Evolutionary conservation across 805 yeast genomes (phyloP).

Genomic region (Yarrowia porcina): DNA sequence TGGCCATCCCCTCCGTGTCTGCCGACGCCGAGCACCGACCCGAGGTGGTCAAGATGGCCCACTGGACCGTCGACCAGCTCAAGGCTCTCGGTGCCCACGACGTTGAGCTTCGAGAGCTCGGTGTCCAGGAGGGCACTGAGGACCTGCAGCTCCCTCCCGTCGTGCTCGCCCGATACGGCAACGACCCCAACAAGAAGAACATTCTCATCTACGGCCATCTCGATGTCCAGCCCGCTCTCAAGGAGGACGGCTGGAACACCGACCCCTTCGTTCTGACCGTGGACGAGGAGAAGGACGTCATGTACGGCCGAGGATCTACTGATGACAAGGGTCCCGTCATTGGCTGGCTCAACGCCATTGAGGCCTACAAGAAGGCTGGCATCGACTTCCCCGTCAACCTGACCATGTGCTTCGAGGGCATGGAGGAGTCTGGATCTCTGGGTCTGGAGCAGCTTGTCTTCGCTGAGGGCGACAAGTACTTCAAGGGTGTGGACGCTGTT

Average conservation of each 20-base stretch:
- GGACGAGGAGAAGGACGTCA: slow-evolving; percentile 59
- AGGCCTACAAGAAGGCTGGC: slow-evolving; percentile 84
- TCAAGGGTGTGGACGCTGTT: slow-evolving; percentile 87
- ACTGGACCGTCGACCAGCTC: slow-evolving; percentile 70
- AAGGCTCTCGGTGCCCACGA: slow-evolving; percentile 73
- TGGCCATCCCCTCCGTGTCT: slow-evolving; percentile 92
- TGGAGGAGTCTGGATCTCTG: slow-evolving; percentile 97
- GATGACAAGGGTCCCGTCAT: slow-evolving; percentile 98
- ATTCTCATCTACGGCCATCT: slow-evolving; percentile 94
- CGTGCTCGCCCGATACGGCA: slow-evolving; percentile 84
- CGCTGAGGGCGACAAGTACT: slow-evolving; percentile 72
- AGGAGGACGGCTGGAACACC: slow-evolving; percentile 92
- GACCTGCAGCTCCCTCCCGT: slow-evolving; percentile 84
- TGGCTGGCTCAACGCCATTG: slow-evolving; percentile 91
- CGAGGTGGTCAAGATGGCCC: slow-evolving; percentile 83
- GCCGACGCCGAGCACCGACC: slow-evolving; percentile 87
- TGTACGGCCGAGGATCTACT: slow-evolving; percentile 91
- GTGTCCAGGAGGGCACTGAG: slow-evolving; percentile 71
- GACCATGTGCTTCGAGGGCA: slow-evolving; percentile 92
- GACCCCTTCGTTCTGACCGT: slow-evolving; percentile 78
- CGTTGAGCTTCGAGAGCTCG: slow-evolving; percentile 76
- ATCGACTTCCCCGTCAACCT: slow-evolving; percentile 91
- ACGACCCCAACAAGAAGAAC: slow-evolving; percentile 78
- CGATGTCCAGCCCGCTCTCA: slow-evolving; percentile 94
- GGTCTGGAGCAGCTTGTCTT: slow-evolving; percentile 85